Evolutionary conservation across 108 stramenopile genomes (phyloP), one percentile per base, ranked within the genome.

Genomic region (Chaetoceros tenuissimus): DNA sequence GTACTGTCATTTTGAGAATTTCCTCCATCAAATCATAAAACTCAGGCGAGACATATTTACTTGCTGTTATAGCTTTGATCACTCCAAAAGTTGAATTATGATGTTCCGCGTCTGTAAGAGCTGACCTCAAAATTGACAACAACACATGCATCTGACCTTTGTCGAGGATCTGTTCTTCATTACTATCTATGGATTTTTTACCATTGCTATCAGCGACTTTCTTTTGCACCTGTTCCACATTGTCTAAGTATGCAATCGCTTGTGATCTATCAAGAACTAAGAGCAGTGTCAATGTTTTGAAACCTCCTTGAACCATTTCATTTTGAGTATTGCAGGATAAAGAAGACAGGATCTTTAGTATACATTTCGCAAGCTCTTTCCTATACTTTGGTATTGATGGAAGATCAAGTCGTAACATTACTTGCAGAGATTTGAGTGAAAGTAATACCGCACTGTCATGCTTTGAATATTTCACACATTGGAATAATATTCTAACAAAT

Each of bases 241-340:
- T 23, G 25, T 53, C 5, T 24, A 28, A 53, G 22, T 2, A 29
- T 31, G 3, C 24, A 13, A 31, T 22, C 31, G 31, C 21, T 28
- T 7, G 25, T 53, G 52, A 26, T 3, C 23, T 56, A 3, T 13
- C 48, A 31, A 43, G 28, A n/a, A 28, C 21, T 66, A 92, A 72
- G 2, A 96, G 72, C n/a, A 87, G 69, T 22, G 89, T 75, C 19
- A 96, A 73, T n/a, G 84, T 75, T 54, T 75, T 86, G 72, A 95
- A 93, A 57, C 94, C 87, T 19, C 84, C 75, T 72, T 95, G 96
- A 2, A 78, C 78, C 58, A 93, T 72, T 55, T 97, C 96, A 46
- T 80, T 72, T 54, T 89, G 74, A 45, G 78, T 70, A 62, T 75
- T 84, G 44, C 53, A 57, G 57, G 72, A 77, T 46, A 75, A 69